These are phyloP conservation scores for Cercospora zeina DNA, from an alignment of 2,329 filamentous ascomycete species.

Conservation along the genomic window DNA sequence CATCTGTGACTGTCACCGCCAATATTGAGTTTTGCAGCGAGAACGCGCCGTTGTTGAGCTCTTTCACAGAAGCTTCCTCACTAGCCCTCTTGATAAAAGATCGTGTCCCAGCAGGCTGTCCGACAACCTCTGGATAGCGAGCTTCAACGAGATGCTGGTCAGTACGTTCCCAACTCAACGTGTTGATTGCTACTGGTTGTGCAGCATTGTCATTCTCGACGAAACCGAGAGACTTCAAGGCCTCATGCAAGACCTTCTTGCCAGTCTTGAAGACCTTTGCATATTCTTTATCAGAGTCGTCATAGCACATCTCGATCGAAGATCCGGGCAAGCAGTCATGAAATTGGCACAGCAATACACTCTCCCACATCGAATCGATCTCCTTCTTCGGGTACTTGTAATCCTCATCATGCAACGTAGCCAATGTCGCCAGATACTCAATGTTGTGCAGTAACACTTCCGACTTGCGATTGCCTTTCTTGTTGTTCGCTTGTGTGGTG, in stretches of 20 bases:
- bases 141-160: background rate
- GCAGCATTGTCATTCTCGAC: slow-evolving; percentile 47
- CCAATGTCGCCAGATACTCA: slow-evolving; percentile 83
- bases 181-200: slow-evolving; percentile 71
- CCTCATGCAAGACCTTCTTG: slow-evolving; percentile 67
- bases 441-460: slow-evolving; percentile 85
- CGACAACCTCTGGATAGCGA: slow-evolving; percentile 19
- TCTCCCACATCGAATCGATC: slow-evolving; percentile 96
- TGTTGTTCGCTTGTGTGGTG: slow-evolving; percentile 89
- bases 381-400: slow-evolving; percentile 93
- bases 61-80: slow-evolving; percentile 14
- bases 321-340: slow-evolving; percentile 96
- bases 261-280: slow-evolving; percentile 77
- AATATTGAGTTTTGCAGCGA: slow-evolving; percentile 77
- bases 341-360: slow-evolving; percentile 89
- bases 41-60: slow-evolving; percentile 55
- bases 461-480: slow-evolving; percentile 83
- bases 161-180: slow-evolving; percentile 75
- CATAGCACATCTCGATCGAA: slow-evolving; percentile 96
- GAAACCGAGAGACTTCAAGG: slow-evolving; percentile 68
- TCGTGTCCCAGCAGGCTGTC: slow-evolving; percentile 19
- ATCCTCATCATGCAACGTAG: slow-evolving; percentile 64
- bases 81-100: background rate
- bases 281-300: slow-evolving; percentile 90
- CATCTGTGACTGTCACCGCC: slow-evolving; percentile 68